phyloP scores from a whole-genome alignment of 78 protist genomes.

The Dictyostelium purpureum region DNA sequence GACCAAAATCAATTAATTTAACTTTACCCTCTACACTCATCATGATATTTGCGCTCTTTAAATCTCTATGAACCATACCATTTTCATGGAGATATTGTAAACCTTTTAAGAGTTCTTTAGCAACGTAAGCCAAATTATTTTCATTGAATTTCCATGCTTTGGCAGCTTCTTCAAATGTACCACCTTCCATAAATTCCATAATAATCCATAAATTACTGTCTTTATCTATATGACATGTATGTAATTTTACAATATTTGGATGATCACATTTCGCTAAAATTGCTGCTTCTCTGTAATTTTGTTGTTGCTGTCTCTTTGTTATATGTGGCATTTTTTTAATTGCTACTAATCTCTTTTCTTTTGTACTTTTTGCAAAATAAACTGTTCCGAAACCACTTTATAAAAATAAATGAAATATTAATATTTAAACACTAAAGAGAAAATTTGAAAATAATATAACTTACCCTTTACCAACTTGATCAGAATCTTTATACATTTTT shows the following conservation, averaged over 20 bases:
- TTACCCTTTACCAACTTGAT: slow-evolving; percentile 58
- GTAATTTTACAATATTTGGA: slow-evolving; percentile 61
- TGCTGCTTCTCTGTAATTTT: slow-evolving; percentile 64
- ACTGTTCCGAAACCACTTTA: slow-evolving; percentile 79
- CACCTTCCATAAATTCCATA: slow-evolving; percentile 86
- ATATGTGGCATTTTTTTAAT: slow-evolving; percentile 79
- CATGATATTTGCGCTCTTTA: slow-evolving; percentile 80
- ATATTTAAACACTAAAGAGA: not conserved
- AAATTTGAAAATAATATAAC: not conserved
- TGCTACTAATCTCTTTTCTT: slow-evolving; percentile 49
- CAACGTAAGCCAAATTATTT: slow-evolving; percentile 76
- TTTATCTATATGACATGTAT: slow-evolving; percentile 61
- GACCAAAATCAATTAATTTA: slow-evolving; percentile 78
- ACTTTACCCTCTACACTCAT: slow-evolving; percentile 78
- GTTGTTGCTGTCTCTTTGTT: slow-evolving; percentile 49
- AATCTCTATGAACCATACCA: slow-evolving; percentile 75
- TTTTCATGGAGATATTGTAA: slow-evolving; percentile 73
- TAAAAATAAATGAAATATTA: not conserved
- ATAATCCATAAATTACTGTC: slow-evolving; percentile 72
- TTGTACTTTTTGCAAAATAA: slow-evolving; percentile 27
- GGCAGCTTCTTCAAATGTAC: slow-evolving; percentile 80
- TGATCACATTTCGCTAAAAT: slow-evolving; percentile 66
- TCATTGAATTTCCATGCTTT: slow-evolving; percentile 77
- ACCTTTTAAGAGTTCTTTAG: slow-evolving; percentile 67
- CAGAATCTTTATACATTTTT: slow-evolving; percentile 40